These are phyloP conservation scores for Aspergillus homomorphus DNA, from an alignment of 495 filamentous ascomycete genomes.

Conservation along the genomic window DNA sequence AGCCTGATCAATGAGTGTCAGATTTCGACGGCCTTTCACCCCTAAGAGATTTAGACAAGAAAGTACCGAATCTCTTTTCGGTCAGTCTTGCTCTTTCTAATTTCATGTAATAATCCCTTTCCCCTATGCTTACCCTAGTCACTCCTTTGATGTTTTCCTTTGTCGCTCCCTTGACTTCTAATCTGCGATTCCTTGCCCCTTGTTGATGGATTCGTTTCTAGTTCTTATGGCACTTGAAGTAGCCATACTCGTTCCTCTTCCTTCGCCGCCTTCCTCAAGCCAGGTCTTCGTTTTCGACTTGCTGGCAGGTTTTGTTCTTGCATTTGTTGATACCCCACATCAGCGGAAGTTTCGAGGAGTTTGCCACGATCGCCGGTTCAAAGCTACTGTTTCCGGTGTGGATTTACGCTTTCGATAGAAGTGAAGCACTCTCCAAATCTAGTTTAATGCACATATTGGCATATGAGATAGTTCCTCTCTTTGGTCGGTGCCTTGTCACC, in stretches of 20 bases:
- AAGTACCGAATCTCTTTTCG: not conserved
- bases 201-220: slow-evolving; percentile 8
- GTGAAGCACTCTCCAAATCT: slow-evolving; percentile 17
- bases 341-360: slow-evolving; percentile 33
- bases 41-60: no score
- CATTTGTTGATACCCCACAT: slow-evolving; percentile 45
- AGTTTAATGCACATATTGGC: slow-evolving; percentile 24
- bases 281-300: slow-evolving; percentile 9
- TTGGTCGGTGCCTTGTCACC: not conserved
- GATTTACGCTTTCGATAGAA: slow-evolving; percentile 17
- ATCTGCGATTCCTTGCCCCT: slow-evolving; percentile 12
- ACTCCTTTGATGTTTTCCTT: slow-evolving; percentile 33
- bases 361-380: slow-evolving; percentile 12
- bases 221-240: slow-evolving; percentile 11
- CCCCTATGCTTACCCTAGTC: slow-evolving; percentile 18
- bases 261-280: slow-evolving; percentile 3
- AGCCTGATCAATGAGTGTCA: not conserved
- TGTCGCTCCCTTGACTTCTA: slow-evolving; percentile 18
- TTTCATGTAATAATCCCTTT: slow-evolving; percentile 6
- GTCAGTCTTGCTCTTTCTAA: not conserved
- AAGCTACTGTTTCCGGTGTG: slow-evolving; percentile 13
- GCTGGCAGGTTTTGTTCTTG: slow-evolving; percentile 21
- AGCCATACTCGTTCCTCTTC: slow-evolving; percentile 10
- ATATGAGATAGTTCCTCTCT: slow-evolving; percentile 4
- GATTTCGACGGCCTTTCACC: not conserved